Evolutionary conservation across 1,284 basidiomycete genomes (phyloP), one percentile per base, ranked within the genome.

Genomic region (Gymnopus androsaceus): DNA sequence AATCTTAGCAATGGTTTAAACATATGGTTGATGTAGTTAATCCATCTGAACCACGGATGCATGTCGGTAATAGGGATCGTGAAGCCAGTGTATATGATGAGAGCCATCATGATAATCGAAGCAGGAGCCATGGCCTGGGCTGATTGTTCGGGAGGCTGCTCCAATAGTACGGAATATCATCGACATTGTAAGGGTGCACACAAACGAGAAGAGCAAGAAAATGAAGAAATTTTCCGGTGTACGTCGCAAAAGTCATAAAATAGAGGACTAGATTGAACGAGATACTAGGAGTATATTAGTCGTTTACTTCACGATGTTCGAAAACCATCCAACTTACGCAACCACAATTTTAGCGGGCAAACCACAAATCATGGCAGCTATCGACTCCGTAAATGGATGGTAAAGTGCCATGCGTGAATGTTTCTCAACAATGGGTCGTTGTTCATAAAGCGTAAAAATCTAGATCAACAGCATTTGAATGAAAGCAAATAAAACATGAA

Each of bases 91-190:
- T 77, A 81, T 52, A 79, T 73, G 59, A 79, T 68, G 21, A 79
- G 63, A 17, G 67, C 73, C 11, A 79, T 63, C 54, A 79, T 75
- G 50, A 76, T 64, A 38, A 76, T 55, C 1, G 74, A 71, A 17
- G 76, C 71, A 0, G 76, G 75, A 1, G 75, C 69, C 56, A 78
- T 66, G 5, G 77, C 77, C 50, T 74, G 68, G 44, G 67, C 61
- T n/a, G 25, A 75, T 66, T 17, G 70, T 69, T 47, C 75, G 66
- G 9, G 72, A 75, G 12, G 72, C 60, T 9, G 76, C 73, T 8
- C 69, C 71, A 38, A 80, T 73, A 8, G 74, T 71, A 51, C 77
- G 72, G 74, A 80, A 80, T 52, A 78, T 64, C 71, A 73, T 75
- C 2, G 69, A 71, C 77, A 79, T 77, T 46, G 69, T 66, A 41